Evolutionary conservation across 1,284 basidiomycete species (phyloP).

Genomic region (Trametes sp.): DNA sequence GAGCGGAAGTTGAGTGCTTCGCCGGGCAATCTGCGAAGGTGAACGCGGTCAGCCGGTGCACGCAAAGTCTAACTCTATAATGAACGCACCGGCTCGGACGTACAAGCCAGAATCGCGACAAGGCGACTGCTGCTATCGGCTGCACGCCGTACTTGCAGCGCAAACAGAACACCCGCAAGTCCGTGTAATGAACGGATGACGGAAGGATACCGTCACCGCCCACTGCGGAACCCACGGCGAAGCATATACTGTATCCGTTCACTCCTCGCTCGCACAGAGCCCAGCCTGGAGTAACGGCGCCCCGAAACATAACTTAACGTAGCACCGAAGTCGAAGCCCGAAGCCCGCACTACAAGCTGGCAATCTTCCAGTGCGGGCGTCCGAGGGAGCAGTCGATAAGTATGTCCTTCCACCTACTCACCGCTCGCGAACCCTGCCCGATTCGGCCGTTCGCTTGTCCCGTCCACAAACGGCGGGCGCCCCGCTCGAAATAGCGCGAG

Average conservation of each 20-base stretch:
- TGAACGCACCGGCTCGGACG: background rate
- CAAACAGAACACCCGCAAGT: too few relatives aligned
- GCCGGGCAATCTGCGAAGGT: too few relatives aligned
- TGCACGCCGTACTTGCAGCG: too few relatives aligned
- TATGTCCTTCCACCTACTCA: background rate
- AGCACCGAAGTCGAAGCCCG: slow-evolving; percentile 1
- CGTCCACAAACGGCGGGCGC: background rate
- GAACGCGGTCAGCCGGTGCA: background rate
- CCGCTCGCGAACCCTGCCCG: background rate
- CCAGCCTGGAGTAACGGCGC: background rate
- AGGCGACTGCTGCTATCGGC: too few relatives aligned
- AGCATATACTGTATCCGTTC: too few relatives aligned
- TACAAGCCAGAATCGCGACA: too few relatives aligned
- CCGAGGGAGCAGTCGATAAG: background rate
- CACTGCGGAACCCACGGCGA: too few relatives aligned
- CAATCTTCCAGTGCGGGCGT: background rate
- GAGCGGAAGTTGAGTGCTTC: background rate
- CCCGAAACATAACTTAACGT: background rate
- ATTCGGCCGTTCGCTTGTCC: background rate
- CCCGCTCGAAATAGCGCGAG: background rate
- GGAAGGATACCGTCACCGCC: too few relatives aligned
- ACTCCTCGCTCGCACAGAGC: background rate
- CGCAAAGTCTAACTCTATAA: background rate
- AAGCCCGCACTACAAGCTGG: background rate
- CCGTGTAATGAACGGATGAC: too few relatives aligned